Evolutionary conservation across 148 eudicot genomes (phyloP).

Genomic region (Spergularia marina): DNA sequence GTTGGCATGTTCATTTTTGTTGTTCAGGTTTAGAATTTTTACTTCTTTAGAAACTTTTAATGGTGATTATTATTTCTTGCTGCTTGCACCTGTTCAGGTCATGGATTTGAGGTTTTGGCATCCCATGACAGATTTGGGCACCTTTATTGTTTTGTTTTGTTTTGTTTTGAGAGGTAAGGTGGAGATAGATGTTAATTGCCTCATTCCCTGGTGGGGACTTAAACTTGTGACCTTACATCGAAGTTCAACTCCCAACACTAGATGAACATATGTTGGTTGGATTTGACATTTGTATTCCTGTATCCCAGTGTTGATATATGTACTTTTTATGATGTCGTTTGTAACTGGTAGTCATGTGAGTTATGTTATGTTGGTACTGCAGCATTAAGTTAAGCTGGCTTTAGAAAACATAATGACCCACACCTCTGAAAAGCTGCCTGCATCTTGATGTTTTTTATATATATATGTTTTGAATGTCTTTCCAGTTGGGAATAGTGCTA

Average conservation of each 20-base stretch:
- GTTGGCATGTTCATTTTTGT: background rate
- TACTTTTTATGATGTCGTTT: background rate
- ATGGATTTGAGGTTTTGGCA: slow-evolving; percentile 5
- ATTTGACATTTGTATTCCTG: too few species aligned
- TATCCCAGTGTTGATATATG: background rate
- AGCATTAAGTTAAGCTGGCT: background rate
- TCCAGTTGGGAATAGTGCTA: slow-evolving; percentile 51
- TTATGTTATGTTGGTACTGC: background rate
- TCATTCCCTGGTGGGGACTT: too few species aligned
- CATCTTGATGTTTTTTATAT: slow-evolving; percentile 9
- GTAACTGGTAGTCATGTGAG: background rate
- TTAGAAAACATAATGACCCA: background rate
- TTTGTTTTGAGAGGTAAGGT: background rate
- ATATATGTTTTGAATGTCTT: background rate
- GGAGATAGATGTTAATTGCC: too few species aligned
- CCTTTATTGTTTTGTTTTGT: background rate
- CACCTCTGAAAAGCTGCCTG: background rate
- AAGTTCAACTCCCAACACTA: too few species aligned
- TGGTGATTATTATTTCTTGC: background rate
- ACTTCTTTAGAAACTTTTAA: background rate
- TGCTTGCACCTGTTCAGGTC: slow-evolving; percentile 1
- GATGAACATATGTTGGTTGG: too few species aligned
- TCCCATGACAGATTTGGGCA: background rate
- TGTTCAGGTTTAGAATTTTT: background rate
- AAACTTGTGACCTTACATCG: too few species aligned